Evolutionary conservation across 1,284 basidiomycete species (phyloP), one percentile per base, ranked within the genome.

Genomic region (Ceratobasidium sp.): DNA sequence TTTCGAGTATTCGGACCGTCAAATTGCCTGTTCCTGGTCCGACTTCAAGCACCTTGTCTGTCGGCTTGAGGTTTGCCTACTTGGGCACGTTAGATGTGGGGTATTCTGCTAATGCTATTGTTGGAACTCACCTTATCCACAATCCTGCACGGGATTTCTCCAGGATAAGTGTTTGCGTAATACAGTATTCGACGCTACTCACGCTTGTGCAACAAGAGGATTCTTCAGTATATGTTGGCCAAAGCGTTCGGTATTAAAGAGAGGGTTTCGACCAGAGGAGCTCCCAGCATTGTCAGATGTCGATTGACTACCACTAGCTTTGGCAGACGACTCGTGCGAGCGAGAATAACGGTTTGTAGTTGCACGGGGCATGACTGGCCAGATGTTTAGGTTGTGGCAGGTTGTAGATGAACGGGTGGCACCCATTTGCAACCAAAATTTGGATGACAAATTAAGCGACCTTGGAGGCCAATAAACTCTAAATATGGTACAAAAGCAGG

Each of bases 211-310:
- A 48, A 95, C 94, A 79, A 93, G 88, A 16, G 96, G 94, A 84
- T 97, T 99, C 85, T 98, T 99, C 77, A 99, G 88, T 81, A 99
- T 99, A 86, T 99, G 97, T 84, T 99, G 97, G 44, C 97, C 97
- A 82, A 98, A 98, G 80, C 94, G 89, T 81, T 96, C 94, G 6
- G 96, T 97, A 82, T 98, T 97, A 88, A 97, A 97, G 80, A 96
- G 90, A 3, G 95, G 95, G 83, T 96, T 96, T 65, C 84, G 82
- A n/a, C 82, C 84, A 69, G 75, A 23, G 68, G 78, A 10, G 69
- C 78, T 35, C 65, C 68, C 48, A 60, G 76, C 52, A 80, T 80
- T 44, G 76, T 80, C 69, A 23, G 81, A 71, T 16, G 76, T 74
- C 62, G 80, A 81, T 73, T 62, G 79, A 71, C 44, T 79, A 65